Evolutionary conservation across 192 early-diverging fungal genomes (phyloP), one percentile per base, ranked within the genome.

Genomic region (Coemansia sp.): DNA sequence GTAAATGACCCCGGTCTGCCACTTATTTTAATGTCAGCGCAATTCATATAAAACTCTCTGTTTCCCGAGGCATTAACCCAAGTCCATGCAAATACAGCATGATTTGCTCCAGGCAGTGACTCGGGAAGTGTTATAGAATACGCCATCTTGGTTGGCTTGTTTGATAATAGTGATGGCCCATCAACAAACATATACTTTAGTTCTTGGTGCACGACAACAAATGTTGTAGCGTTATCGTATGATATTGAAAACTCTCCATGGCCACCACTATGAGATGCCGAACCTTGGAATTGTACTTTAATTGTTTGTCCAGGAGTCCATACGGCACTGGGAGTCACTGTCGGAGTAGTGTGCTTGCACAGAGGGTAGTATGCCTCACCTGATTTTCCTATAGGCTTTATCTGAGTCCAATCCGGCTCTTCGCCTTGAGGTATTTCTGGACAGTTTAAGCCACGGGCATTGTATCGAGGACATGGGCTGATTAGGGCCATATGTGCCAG

Each of bases 21-120:
- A 1, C 61, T 49, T 62, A 90, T 87, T 62, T 78, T 84, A 46
- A 91, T 76, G 72, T 90, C 89, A 18, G 85, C 89, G 66, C 90
- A 91, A 34, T 86, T 86, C 86, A 86, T 87, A 64, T 90, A 91
- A 62, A 81, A 89, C 77, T 91, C 90, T 11, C 84, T 74, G 55
- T 87, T 88, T 2, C 86, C 88, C 22, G 82, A 70, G 9, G 89
- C 88, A 66, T 88, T 89, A 22, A 88, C 85, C 90, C 90, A 91
- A 16, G 84, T 78, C 90, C 90, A 91, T 13, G 83, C 84, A 46
- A 87, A 81, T 9, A 81, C 53, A 2, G 74, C 81, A 12, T 63
- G 31, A 46, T 78, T 74, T 0, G 75, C 34, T 47, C 70, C 53
- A 18, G 85, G 85, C 13, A 78, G 34, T 5, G 62, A 40, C 15